These are phyloP conservation scores for Tarenaya hassleriana DNA, from an alignment of 345 rosid genomes.

Conservation along the genomic window DNA sequence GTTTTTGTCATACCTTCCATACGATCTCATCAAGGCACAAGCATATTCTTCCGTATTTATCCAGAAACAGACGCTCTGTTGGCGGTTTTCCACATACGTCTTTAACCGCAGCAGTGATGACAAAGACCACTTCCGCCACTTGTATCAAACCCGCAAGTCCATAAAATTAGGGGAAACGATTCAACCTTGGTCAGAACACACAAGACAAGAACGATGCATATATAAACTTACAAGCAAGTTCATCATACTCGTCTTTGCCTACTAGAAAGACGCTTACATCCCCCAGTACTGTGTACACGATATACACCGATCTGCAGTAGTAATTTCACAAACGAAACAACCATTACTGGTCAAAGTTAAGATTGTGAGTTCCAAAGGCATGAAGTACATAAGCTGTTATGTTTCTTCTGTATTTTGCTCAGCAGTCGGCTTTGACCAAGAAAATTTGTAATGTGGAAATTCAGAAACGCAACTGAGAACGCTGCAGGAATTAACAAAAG, in stretches of 20 bases:
- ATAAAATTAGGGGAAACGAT: too few relatives aligned
- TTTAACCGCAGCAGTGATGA: conserved; percentile 79
- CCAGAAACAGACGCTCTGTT: conserved; percentile 90
- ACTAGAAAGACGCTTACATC: conserved; percentile 85
- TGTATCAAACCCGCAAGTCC: neutral
- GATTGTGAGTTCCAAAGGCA: too few relatives aligned
- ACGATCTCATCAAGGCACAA: conserved; percentile 89
- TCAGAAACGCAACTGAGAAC: too few relatives aligned
- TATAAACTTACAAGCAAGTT: conserved; percentile 75
- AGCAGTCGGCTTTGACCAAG: too few relatives aligned
- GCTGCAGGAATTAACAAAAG: neutral
- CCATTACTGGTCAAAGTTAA: too few relatives aligned
- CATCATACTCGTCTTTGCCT: conserved; percentile 98
- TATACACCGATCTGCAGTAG: conserved; percentile 70
- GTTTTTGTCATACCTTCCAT: conserved; percentile 49
- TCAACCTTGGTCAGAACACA: too few relatives aligned
- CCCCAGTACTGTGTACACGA: conserved; percentile 85
- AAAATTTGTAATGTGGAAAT: too few relatives aligned
- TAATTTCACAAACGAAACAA: too few relatives aligned
- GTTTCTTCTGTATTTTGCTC: too few relatives aligned
- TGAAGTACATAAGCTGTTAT: too few relatives aligned
- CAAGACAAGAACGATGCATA: too few relatives aligned
- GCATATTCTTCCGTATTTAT: conserved; percentile 92
- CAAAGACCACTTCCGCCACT: conserved; percentile 91
- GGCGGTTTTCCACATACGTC: conserved; percentile 95